A percentile compares a stretch with the other conserved stretches of the same genome.
phyloP scores from a whole-genome alignment of 208 protist genomes.

The Acanthamoeba divionensis region DNA sequence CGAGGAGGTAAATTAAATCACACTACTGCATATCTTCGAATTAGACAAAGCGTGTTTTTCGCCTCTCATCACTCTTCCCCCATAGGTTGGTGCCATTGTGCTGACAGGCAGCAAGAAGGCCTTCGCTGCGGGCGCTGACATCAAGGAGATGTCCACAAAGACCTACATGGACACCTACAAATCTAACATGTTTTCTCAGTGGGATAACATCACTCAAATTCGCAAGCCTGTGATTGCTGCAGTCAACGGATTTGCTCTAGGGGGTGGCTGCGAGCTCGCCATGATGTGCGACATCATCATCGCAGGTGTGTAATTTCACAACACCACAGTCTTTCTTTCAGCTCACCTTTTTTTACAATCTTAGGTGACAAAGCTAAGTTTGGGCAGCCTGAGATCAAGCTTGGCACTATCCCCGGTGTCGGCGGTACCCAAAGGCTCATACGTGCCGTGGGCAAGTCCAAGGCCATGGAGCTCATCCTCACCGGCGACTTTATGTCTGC shows the following conservation, averaged over 20 bases:
- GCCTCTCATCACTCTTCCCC: too few species aligned
- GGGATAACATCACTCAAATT: constrained; percentile 74
- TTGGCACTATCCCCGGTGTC: constrained; percentile 80
- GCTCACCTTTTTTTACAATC: constrained; percentile 49
- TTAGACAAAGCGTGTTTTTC: too few species aligned
- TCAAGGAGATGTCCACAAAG: constrained; percentile 90
- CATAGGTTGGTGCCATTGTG: constrained; percentile 83
- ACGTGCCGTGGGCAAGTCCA: constrained; percentile 81
- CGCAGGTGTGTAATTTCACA: constrained; percentile 32
- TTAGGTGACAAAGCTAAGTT: constrained; percentile 75
- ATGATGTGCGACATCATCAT: constrained; percentile 86
- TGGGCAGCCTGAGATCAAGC: constrained; percentile 84
- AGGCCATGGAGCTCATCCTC: constrained; percentile 83
- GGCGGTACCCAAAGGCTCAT: constrained; percentile 84
- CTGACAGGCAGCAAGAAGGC: constrained; percentile 91
- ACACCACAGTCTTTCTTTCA: constrained; percentile 9
- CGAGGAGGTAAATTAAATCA: constrained; percentile 52
- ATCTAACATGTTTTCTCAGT: constrained; percentile 79
- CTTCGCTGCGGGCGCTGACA: constrained; percentile 95
- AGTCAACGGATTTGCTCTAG: constrained; percentile 84
- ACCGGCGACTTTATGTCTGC: constrained; percentile 73
- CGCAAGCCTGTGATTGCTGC: constrained; percentile 84
- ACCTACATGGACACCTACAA: constrained; percentile 83
- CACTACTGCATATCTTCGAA: too few species aligned
- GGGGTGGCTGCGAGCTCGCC: constrained; percentile 85